phyloP scores from a whole-genome alignment of 2,329 filamentous ascomycete genomes.

The Lachnellula cervina region DNA sequence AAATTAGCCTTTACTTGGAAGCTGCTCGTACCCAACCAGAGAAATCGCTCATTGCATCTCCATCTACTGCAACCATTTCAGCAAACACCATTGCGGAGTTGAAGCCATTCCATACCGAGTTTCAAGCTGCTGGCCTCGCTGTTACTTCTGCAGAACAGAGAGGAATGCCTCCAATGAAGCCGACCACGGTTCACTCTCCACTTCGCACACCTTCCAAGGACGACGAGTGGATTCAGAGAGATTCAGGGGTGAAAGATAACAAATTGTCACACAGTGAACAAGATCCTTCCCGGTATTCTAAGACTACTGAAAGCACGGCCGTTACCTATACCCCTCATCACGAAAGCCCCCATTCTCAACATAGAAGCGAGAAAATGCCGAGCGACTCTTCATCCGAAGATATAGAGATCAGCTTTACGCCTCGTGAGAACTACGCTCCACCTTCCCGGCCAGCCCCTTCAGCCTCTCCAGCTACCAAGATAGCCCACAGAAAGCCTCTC shows the following conservation, averaged over 20 bases:
- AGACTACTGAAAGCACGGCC: slow-evolving; percentile 20
- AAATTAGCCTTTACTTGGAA: slow-evolving; percentile 40
- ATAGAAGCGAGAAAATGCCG: background rate
- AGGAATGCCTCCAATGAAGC: slow-evolving; percentile 2
- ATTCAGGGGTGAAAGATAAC: background rate
- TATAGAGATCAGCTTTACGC: background rate
- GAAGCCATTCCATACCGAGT: slow-evolving; percentile 49
- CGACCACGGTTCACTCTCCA: slow-evolving; percentile 2
- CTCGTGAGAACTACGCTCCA: background rate
- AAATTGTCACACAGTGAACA: background rate
- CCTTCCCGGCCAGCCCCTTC: background rate
- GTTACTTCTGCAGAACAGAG: slow-evolving; percentile 49
- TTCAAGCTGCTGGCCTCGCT: slow-evolving; percentile 49
- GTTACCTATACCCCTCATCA: slow-evolving; percentile 20
- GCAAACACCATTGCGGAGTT: slow-evolving; percentile 47
- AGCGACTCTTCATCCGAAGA: background rate
- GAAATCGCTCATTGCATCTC: slow-evolving; percentile 27
- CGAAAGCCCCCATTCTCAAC: slow-evolving; percentile 6
- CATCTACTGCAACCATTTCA: slow-evolving; percentile 34
- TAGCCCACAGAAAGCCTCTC: slow-evolving; percentile 18
- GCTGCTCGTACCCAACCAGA: slow-evolving; percentile 36
- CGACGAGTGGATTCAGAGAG: slow-evolving; percentile 6
- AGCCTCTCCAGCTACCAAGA: background rate
- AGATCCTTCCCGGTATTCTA: slow-evolving; percentile 16
- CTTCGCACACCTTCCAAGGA: slow-evolving; percentile 16